Evolutionary conservation across 2,329 filamentous ascomycete genomes (phyloP).

Genomic region (Hymenotorrendiella dingleyae): DNA sequence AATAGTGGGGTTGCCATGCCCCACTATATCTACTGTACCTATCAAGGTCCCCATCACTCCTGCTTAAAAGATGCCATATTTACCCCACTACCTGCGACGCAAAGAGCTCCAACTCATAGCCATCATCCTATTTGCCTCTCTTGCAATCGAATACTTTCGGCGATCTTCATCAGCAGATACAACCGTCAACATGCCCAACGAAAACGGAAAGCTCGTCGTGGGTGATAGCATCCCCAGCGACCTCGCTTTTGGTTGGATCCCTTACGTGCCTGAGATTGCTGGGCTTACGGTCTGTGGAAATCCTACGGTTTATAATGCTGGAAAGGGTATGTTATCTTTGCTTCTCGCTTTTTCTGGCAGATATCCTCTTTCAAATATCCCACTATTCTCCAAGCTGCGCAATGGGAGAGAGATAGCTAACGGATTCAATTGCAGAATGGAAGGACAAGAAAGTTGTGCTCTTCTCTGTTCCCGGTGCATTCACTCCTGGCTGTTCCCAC

Average conservation of each 20-base stretch:
- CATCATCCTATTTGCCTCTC: background rate
- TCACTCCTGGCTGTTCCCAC: constrained; percentile 65
- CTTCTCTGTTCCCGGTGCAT: constrained; percentile 63
- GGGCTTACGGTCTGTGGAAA: constrained; percentile 72
- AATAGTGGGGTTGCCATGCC: too few relatives aligned
- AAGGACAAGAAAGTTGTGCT: constrained; percentile 66
- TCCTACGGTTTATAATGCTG: constrained; percentile 72
- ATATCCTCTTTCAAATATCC: background rate
- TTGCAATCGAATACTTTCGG: background rate
- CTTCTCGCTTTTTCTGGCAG: background rate
- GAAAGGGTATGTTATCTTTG: constrained; percentile 48
- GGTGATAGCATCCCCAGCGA: constrained; percentile 79
- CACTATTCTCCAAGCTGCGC: too few relatives aligned
- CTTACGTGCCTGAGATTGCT: constrained; percentile 63
- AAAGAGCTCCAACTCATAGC: background rate
- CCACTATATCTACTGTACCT: too few relatives aligned
- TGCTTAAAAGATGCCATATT: too few relatives aligned
- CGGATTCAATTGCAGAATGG: constrained; percentile 42
- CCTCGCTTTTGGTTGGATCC: constrained; percentile 79
- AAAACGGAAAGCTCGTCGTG: constrained; percentile 38
- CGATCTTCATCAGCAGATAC: background rate
- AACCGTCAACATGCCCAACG: background rate
- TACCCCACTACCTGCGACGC: background rate
- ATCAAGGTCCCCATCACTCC: too few relatives aligned
- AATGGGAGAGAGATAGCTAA: too few relatives aligned